Evolutionary conservation across 2,329 filamentous ascomycete genomes (phyloP).

Genomic region (Eutypa lata): DNA sequence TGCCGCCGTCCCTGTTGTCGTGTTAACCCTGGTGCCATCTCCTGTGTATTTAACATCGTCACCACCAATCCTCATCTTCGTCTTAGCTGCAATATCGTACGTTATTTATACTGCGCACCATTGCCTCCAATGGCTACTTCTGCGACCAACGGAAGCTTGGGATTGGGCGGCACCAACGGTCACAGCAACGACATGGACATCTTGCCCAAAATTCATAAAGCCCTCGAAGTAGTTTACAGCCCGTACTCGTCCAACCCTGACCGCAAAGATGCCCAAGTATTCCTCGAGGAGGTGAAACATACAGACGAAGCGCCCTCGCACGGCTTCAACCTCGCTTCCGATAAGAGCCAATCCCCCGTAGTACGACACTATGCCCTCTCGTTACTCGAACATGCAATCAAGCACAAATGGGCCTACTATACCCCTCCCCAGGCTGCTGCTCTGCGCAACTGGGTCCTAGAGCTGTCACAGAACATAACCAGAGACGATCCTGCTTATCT

Average conservation of each 20-base stretch:
- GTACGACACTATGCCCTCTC: constrained; percentile 94
- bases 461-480: constrained; percentile 70
- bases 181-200: constrained; percentile 40
- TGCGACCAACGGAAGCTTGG: constrained; percentile 25
- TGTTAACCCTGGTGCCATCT: background rate
- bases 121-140: constrained; percentile 24
- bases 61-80: background rate
- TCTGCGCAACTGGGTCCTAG: constrained; percentile 73
- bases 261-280: constrained; percentile 78
- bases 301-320: constrained; percentile 76
- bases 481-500: constrained; percentile 76
- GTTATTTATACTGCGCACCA: too few relatives aligned
- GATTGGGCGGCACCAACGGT: constrained; percentile 30
- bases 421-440: constrained; percentile 62
- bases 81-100: background rate
- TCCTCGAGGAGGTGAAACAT: constrained; percentile 82
- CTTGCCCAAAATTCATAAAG: constrained; percentile 72
- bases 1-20: too few relatives aligned
- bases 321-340: constrained; percentile 78
- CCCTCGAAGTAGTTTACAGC: constrained; percentile 83
- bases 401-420: constrained; percentile 78
- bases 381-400: constrained; percentile 84
- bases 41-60: background rate
- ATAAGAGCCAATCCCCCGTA: constrained; percentile 70
- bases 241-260: constrained; percentile 76